Base-by-base conservation (phyloP, 2,329 filamentous ascomycete genomes). In the Fusarium sp. region DNA sequence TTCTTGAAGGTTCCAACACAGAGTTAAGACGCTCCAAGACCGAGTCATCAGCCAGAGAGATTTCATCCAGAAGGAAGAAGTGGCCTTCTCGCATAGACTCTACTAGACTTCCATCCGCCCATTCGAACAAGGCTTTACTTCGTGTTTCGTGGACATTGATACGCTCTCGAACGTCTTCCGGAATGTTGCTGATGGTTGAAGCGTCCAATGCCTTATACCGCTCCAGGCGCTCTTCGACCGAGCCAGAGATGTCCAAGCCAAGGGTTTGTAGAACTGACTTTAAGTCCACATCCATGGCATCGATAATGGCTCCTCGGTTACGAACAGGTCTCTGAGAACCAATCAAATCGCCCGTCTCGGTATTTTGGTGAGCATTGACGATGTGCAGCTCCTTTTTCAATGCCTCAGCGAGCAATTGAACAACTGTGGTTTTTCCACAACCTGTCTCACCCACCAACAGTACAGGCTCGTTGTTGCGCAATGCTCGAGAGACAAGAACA, bases 301-400 rank as follows among this genome's bases (percentile, higher is more conserved):
- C 88, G 37, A 92, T 82, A 34, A 97, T 88, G 2, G 88, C 88
- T 16, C 90, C 88, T 43, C 94, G 89, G 77, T 98, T 98, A 68
- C 97, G 88, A 23, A 98, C 88, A 6, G 96, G 96, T 63, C 96
- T 85, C 79, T 99, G 96, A 5, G 96, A 96, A 69, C 96, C 96
- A 70, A 99, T 98, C 13, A 99, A 85, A 79, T 99, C 96, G 18
- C 96, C 95, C 0, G 97, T 98, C 79, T 99, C 97, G 1, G 96
- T 94, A 71, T 99, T 99, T 73, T 98, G 95, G 79, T 99, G 97
- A 4, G 97, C 96, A 77, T 99, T 99, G 75, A 99, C 91, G 72
- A 95, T 96, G 71, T 94, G 90, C 41, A 99, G 83, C 67, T 92
- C 84, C 74, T 91, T 93, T 18, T 85, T 84, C 67, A 93, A 86